phyloP scores from a whole-genome alignment of 2,329 filamentous ascomycete species.

The Venturiaceae sp. region DNA sequence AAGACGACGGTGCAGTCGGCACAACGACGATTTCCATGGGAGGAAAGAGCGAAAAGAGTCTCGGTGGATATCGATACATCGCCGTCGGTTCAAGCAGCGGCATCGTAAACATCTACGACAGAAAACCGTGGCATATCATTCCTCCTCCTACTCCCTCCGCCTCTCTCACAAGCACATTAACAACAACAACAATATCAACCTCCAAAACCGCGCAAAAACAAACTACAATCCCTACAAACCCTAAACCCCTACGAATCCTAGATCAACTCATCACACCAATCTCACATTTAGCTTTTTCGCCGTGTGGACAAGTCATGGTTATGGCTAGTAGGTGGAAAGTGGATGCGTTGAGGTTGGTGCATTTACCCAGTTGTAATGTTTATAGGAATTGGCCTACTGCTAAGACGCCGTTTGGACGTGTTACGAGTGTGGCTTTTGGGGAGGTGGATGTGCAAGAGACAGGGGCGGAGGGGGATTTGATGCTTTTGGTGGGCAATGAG shows the following conservation, averaged over 20 bases:
- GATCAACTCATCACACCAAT: conserved; percentile 84
- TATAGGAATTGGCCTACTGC: conserved; percentile 96
- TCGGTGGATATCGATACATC: conserved; percentile 82
- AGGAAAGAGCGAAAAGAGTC: conserved; percentile 48
- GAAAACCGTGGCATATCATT: conserved; percentile 44
- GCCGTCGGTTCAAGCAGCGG: conserved; percentile 79
- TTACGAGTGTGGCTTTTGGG: conserved; percentile 49
- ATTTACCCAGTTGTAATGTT: conserved; percentile 85
- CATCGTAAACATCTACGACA: conserved; percentile 90
- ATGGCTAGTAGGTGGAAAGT: conserved; percentile 83
- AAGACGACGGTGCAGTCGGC: conserved; percentile 80
- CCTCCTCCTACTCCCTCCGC: conserved; percentile 23
- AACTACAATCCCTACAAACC: conserved; percentile 51
- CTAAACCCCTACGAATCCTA: conserved; percentile 62
- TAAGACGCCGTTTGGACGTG: conserved; percentile 76
- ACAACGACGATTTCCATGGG: conserved; percentile 77
- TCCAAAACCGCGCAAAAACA: conserved; percentile 19
- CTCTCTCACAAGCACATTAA: no score
- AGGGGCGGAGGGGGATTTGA: conserved; percentile 45
- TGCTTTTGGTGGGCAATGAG: conserved; percentile 83
- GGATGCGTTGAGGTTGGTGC: conserved; percentile 77
- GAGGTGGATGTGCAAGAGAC: conserved; percentile 16
- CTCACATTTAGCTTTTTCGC: conserved; percentile 69
- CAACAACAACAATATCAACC: conserved; percentile 6
- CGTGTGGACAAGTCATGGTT: conserved; percentile 80